Evolutionary conservation across 768 basidiomycete genomes (phyloP).

Genomic region (Russula vinacea): DNA sequence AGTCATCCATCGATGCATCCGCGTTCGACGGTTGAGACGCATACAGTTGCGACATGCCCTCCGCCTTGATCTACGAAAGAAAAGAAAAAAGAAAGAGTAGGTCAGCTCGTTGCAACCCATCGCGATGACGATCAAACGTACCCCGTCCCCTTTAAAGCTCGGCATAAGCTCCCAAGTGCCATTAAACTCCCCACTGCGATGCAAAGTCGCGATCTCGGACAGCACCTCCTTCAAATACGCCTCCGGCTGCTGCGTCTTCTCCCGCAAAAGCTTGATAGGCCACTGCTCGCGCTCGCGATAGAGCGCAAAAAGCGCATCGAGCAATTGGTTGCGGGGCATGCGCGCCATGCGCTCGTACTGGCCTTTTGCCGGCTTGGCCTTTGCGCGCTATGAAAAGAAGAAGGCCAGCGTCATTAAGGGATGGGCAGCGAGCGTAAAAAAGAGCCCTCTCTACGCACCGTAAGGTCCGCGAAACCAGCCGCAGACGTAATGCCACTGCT

Average conservation of each 20-base stretch:
- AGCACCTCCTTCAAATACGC: slow-evolving; percentile 83
- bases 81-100: slow-evolving; percentile 24
- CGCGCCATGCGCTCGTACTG: slow-evolving; percentile 88
- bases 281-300: slow-evolving; percentile 82
- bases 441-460: slow-evolving; percentile 46
- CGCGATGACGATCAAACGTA: slow-evolving; percentile 34
- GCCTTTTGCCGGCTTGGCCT: slow-evolving; percentile 64
- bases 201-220: slow-evolving; percentile 67
- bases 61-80: slow-evolving; percentile 36
- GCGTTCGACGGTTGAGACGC: slow-evolving; percentile 25
- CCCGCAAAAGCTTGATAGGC: slow-evolving; percentile 72
- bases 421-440: too few relatives aligned
- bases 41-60: slow-evolving; percentile 35
- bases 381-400: slow-evolving; percentile 50
- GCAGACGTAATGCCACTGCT: slow-evolving; percentile 69
- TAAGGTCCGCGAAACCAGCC: slow-evolving; percentile 59
- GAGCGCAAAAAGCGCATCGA: slow-evolving; percentile 74
- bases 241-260: slow-evolving; percentile 83
- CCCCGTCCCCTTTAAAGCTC: slow-evolving; percentile 63
- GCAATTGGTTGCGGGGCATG: slow-evolving; percentile 82
- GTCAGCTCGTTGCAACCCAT: neutral
- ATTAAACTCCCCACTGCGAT: slow-evolving; percentile 77
- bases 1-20: slow-evolving; percentile 52
- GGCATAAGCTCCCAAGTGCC: slow-evolving; percentile 79
- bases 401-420: neutral